Evolutionary conservation across 225 moss, liverwort and hornwort species (phyloP).

Genomic region (Physcomitrium patens): DNA sequence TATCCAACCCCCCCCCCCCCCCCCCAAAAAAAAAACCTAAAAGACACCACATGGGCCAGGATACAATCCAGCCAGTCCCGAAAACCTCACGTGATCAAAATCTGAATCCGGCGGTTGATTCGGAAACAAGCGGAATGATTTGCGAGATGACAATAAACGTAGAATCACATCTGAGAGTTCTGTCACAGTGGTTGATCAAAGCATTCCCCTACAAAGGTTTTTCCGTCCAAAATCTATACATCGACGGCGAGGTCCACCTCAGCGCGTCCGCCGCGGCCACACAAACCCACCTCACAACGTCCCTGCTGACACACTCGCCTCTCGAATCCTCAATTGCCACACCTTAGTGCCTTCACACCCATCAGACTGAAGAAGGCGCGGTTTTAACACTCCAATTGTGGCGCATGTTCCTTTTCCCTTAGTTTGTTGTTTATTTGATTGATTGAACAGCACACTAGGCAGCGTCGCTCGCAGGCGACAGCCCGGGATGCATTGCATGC

Average conservation of each 20-base stretch:
- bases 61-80: conserved; percentile 30
- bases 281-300: background rate
- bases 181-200: background rate
- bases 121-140: conserved; percentile 19
- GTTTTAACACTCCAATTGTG: too few relatives aligned
- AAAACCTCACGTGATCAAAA: conserved; percentile 27
- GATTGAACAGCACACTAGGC: too few relatives aligned
- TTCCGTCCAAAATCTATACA: fast-evolving
- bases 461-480: too few relatives aligned
- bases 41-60: background rate
- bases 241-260: background rate
- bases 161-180: conserved; percentile 30
- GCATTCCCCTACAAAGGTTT: background rate
- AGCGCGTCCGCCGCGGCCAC: background rate
- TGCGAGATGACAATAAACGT: background rate
- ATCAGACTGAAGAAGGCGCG: too few relatives aligned
- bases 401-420: too few relatives aligned
- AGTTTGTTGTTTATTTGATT: too few relatives aligned
- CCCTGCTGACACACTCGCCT: too few relatives aligned
- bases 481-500: too few relatives aligned
- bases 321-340: too few relatives aligned
- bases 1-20: conserved; percentile 32
- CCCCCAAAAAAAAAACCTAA: conserved; percentile 30
- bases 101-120: conserved; percentile 21
- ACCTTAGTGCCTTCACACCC: too few relatives aligned